Percentiles rank a stretch among this genome's conserved stretches.
Conservation (phyloP, 225 moss, liverwort and hornwort species). For the Lunularia cruciata region DNA sequence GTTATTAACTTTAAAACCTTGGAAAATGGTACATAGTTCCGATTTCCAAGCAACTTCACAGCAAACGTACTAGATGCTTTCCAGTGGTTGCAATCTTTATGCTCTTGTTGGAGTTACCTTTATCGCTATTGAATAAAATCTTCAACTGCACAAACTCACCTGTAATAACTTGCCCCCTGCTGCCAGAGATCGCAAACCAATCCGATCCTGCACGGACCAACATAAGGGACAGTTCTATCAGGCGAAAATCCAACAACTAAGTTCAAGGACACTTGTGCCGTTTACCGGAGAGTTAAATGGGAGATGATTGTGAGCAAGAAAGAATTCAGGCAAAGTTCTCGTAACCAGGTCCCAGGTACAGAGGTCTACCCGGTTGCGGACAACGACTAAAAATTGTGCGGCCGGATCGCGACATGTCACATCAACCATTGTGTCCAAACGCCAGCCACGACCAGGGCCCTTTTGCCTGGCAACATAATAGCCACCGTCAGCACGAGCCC, state of each 20-base stretch:
- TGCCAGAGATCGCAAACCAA: slow-evolving; percentile 91
- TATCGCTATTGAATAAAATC: too few species aligned
- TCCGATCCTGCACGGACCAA: slow-evolving; percentile 69
- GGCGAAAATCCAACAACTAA: neutral
- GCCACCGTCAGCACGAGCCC: slow-evolving; percentile 50
- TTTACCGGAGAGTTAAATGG: too few species aligned
- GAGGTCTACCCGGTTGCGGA: slow-evolving; percentile 80
- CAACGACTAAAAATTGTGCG: slow-evolving; percentile 87
- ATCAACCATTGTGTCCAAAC: slow-evolving; percentile 59
- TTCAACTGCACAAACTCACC: slow-evolving; percentile 42
- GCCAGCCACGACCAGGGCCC: slow-evolving; percentile 71
- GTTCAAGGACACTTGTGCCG: too few species aligned
- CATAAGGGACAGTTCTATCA: neutral
- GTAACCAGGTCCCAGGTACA: too few species aligned
- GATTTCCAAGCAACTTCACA: too few species aligned
- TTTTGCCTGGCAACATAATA: slow-evolving; percentile 69
- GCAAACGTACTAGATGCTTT: too few species aligned
- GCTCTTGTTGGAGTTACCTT: too few species aligned
- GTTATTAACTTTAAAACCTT: too few species aligned
- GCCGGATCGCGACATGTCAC: slow-evolving; percentile 93
- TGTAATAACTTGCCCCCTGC: slow-evolving; percentile 94
- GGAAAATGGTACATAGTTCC: too few species aligned
- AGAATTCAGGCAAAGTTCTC: too few species aligned
- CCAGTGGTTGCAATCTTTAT: too few species aligned
- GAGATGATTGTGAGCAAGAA: too few species aligned